Evolutionary conservation across 257 asterid genomes (phyloP).

Genomic region (Fraxinus cuspidata): DNA sequence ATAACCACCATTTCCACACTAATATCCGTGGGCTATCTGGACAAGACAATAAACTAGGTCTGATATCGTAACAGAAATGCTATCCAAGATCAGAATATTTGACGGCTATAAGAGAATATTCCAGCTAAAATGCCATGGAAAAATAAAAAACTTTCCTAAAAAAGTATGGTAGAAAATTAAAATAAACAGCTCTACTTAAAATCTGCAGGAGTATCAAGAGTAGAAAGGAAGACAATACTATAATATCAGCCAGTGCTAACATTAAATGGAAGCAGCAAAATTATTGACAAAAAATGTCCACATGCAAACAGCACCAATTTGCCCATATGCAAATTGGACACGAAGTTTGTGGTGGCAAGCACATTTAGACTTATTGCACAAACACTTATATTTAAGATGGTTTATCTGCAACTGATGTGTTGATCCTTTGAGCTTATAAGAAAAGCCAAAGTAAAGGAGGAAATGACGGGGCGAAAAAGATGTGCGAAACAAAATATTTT

Average conservation of each 20-base stretch:
- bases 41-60: background rate
- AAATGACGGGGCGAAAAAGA: background rate
- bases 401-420: background rate
- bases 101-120: background rate
- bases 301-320: background rate
- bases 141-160: background rate
- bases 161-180: background rate
- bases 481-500: background rate
- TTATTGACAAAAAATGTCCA: background rate
- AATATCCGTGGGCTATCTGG: background rate
- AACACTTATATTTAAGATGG: background rate
- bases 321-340: background rate
- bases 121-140: background rate
- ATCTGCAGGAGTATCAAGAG: background rate
- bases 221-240: background rate
- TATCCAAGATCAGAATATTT: background rate
- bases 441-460: background rate
- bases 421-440: background rate
- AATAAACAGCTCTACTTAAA: background rate
- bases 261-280: background rate
- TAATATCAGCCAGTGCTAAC: background rate
- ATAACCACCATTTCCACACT: background rate
- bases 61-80: background rate
- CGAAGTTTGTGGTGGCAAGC: background rate
- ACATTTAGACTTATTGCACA: background rate